Evolutionary conservation across 176 grass and related monocot species (phyloP), one percentile per base, ranked within the genome.

Genomic region (Areca catechu): DNA sequence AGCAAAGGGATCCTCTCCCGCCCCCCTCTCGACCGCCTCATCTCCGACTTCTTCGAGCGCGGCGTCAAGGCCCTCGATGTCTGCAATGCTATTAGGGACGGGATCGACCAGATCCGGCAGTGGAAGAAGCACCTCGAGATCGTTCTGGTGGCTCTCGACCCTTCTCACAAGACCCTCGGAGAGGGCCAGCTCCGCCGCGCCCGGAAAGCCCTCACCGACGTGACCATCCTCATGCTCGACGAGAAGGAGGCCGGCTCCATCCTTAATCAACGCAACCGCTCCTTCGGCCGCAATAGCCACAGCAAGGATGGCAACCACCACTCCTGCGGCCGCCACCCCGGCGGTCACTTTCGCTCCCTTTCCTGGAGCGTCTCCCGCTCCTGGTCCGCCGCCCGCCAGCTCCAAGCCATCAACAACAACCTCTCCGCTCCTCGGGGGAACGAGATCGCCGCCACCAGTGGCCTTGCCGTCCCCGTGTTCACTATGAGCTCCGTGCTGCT

Each of bases 281-380:
- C 93, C 54, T 98, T 98, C 29, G 86, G 83, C 9, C 80, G 71
- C 6, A 22, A 24, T 14, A 43, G 2, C 34, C 34, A 12, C 34
- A 5, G 17, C 16, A 65, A 53, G 25, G 58, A 49, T 15, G 51
- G 23, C 5, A 53, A 29, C 16, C 7, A 19, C 5, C 79, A 68
- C 34, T 1, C 34, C 34, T 0, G 34, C 34, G 9, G 34, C 34
- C 34, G 9, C 34, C 34, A 43, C 58, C 62, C 84, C 76, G 88
- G 81, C 71, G 80, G 81, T 6, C 87, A 89, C 49, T 72, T 83
- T 76, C 55, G 93, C 37, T 89, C 93, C 1, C 57, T 88, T 7
- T 91, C 87, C 5, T 92, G 93, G 93, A 98, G 93, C 76, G 93
- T 98, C 1, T 98, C 93, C 16, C 83, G 88, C n/a, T 64, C 81